Base-by-base conservation (phyloP, 371 early-diverging fungal species). In the Haplosporangium sp. region DNA sequence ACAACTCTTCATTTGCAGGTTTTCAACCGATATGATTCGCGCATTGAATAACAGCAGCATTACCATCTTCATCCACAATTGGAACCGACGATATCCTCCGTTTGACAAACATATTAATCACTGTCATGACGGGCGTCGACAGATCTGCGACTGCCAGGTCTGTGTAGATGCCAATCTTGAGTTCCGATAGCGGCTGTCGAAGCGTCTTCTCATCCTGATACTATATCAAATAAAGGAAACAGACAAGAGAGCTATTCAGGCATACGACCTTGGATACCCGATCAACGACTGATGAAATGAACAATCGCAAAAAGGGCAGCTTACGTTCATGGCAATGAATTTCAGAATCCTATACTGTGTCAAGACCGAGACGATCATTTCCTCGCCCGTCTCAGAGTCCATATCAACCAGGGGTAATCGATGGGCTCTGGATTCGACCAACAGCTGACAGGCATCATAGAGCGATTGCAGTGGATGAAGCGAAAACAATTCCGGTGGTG, bases 271-370 rank as follows among this genome's bases (percentile, higher is more conserved):
- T 29, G 29, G 29, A 29, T 29, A 29, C 29, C 4, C 1, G 29
- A 29, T 29, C 29, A 29, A 29, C 1, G 29, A 29, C 29, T 4
- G 29, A 29, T 29, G 29, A 29, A 29, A 29, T 4, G 29, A 5
- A 45, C 5, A 45, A 45, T 45, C 11, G 16, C 16, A 45, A 45
- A 40, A 36, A 56, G 40, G 47, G 42, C 16, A 41, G 55, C 84
- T 83, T 86, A 94, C 93, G 80, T 96, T 95, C 69, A 92, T 88
- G 5, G 96, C 94, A 62, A 98, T 88, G 80, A 94, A 95, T 71
- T 94, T 92, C 47, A 98, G 85, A 53, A 98, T 95, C 62, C 95
- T 91, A 81, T 94, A 94, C 70, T 95, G 95, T 3, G 96, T 94
- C 59, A 98, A 85, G 53, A 96, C 95, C 10, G 95, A 93, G 8